Evolutionary conservation across 495 filamentous ascomycete genomes (phyloP).

Genomic region (Apodospora peruviana): DNA sequence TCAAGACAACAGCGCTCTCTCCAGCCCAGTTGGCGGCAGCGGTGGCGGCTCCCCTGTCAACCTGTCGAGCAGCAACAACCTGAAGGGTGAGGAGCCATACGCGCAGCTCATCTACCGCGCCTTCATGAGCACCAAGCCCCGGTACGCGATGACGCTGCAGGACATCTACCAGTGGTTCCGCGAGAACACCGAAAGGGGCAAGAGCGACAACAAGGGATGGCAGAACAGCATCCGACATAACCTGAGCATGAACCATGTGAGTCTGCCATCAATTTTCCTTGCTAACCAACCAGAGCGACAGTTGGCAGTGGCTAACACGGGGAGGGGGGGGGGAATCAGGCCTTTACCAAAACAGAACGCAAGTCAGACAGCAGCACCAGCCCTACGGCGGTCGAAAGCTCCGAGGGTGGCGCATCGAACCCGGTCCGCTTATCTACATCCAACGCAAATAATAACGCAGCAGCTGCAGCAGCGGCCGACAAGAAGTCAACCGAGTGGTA

Average conservation of each 20-base stretch:
- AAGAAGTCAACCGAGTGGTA: slow-evolving; percentile 38
- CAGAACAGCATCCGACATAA: slow-evolving; percentile 97
- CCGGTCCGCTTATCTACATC: neutral
- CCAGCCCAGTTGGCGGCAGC: slow-evolving; percentile 6
- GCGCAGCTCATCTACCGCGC: slow-evolving; percentile 76
- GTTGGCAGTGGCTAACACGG: too few species aligned
- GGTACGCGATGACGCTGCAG: slow-evolving; percentile 68
- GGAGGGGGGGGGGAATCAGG: too few species aligned
- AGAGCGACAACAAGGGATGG: slow-evolving; percentile 70
- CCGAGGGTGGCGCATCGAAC: neutral
- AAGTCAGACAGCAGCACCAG: slow-evolving; percentile 5
- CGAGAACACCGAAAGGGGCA: slow-evolving; percentile 71
- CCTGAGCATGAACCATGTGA: slow-evolving; percentile 90
- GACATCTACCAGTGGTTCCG: slow-evolving; percentile 91
- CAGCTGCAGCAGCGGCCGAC: slow-evolving; percentile 4
- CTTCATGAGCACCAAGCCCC: slow-evolving; percentile 54
- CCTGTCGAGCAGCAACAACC: slow-evolving; percentile 17
- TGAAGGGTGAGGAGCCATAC: slow-evolving; percentile 57
- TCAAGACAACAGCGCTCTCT: slow-evolving; percentile 1
- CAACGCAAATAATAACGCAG: too few species aligned
- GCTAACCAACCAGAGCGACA: too few species aligned
- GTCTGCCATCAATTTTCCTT: slow-evolving; percentile 23
- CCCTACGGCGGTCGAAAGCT: neutral
- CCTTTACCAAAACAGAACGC: slow-evolving; percentile 38
- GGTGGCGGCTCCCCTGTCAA: neutral